These are phyloP conservation scores for Phytopythium helicoides DNA, from an alignment of 352 stramenopile genomes.

Conservation along the genomic window DNA sequence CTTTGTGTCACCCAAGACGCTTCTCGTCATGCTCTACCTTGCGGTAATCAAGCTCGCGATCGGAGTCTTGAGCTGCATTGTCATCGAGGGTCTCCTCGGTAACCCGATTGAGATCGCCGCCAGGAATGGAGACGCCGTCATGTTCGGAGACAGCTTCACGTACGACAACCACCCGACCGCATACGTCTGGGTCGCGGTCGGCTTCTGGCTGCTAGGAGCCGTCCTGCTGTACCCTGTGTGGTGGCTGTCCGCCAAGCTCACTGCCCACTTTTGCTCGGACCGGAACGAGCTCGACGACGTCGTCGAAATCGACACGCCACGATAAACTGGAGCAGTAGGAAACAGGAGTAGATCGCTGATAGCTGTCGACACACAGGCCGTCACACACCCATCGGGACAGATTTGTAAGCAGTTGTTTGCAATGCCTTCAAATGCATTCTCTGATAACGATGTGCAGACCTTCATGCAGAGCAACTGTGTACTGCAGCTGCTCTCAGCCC, in stretches of 20 bases:
- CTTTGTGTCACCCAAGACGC: slow-evolving; percentile 24
- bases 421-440: too few species aligned
- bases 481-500: too few species aligned
- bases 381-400: too few species aligned
- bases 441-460: too few species aligned
- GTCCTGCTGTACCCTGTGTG: slow-evolving; percentile 4
- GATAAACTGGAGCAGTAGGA: neutral
- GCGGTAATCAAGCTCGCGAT: slow-evolving; percentile 37
- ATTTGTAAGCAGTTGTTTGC: too few species aligned
- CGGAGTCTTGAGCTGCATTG: slow-evolving; percentile 26
- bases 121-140: slow-evolving; percentile 11
- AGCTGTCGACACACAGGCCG: too few species aligned
- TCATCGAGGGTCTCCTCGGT: slow-evolving; percentile 19
- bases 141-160: slow-evolving; percentile 5
- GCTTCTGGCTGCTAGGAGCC: slow-evolving; percentile 4
- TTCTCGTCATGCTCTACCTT: slow-evolving; percentile 45
- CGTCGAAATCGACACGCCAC: slow-evolving; percentile 1
- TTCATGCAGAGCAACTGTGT: too few species aligned
- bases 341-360: too few species aligned
- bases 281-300: neutral
- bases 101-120: slow-evolving; percentile 33
- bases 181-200: slow-evolving; percentile 9
- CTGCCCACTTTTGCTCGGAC: slow-evolving; percentile 7
- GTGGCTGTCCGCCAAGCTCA: slow-evolving; percentile 10
- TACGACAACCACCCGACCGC: slow-evolving; percentile 8